phyloP scores from a whole-genome alignment of 73 alveolate genomes.

The Tetrahymena malaccensis region DNA sequence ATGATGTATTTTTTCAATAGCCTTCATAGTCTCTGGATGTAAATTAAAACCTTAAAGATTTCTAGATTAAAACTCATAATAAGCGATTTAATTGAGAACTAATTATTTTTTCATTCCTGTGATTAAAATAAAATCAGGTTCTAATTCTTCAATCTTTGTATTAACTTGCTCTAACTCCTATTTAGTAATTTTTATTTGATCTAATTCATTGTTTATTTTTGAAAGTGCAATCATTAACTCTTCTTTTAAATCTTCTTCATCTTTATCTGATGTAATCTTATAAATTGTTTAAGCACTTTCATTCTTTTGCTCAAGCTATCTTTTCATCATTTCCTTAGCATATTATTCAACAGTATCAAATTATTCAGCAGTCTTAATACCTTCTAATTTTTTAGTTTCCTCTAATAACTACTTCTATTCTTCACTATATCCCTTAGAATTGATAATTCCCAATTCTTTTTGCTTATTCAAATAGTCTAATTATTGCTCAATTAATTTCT shows the following conservation, averaged over 20 bases:
- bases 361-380: neutral
- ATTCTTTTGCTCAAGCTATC: neutral
- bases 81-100: conserved; percentile 57
- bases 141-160: conserved; percentile 30
- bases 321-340: neutral
- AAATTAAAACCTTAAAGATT: conserved; percentile 53
- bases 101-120: conserved; percentile 42
- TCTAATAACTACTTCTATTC: neutral
- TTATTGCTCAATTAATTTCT: conserved; percentile 25
- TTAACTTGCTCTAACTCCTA: conserved; percentile 37
- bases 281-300: neutral
- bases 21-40: conserved; percentile 67
- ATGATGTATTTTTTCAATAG: conserved; percentile 57
- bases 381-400: neutral
- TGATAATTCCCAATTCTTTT: neutral
- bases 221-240: neutral
- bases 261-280: neutral
- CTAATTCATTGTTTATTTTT: conserved; percentile 22
- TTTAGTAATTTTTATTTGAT: conserved; percentile 29
- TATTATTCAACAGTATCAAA: neutral
- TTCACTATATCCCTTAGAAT: neutral
- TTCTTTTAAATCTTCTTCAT: conserved; percentile 13
- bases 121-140: conserved; percentile 43
- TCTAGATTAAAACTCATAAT: conserved; percentile 51
- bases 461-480: conserved; percentile 10